Base-by-base conservation (phyloP, 257 asterid species). In the Lantana camara region DNA sequence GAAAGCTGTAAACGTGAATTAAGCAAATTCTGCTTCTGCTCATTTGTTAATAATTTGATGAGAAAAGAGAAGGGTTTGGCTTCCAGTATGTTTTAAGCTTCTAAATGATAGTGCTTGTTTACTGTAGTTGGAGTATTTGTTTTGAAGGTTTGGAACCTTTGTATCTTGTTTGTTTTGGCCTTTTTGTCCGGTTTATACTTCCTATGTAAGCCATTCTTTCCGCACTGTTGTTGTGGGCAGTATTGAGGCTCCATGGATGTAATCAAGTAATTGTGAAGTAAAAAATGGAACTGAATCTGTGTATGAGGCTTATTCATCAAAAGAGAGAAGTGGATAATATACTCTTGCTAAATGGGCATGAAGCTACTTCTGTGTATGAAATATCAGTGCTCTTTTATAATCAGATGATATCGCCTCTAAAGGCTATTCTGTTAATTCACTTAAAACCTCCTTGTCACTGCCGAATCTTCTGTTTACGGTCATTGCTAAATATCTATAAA, bases 21-120 rank as follows among this genome's bases (percentile, higher is more conserved):
- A 49, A 51, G 52, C 20, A 22, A n/a, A 37, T 58, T 64, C 50
- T 34, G 68, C 64, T 68, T 68, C 63, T 30, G 59, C 29, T 56
- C 40, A 9, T 47, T 51, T 51, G 24, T 35, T 51, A 52, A 17
- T 57, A 41, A 45, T 41, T 29, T 19, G 32, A 48, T 45, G 67
- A 47, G 17, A 41, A 60, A 13, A 27, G 49, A 34, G 68, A 52
- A 44, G 37, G 49, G 32, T 20, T 61, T 55, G 63, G 58, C 42
- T 29, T 53, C 29, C 55, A 9, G 38, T 58, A 14, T 29, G 11
- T 50, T 15, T 10, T 56, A 9, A 16, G 12, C 20, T 9, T 40
- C 64, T 47, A 12, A 27, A 56, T 24, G 60, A 24, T 42, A 13
- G 46, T 42, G 35, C 7, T 16, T 55, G 20, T n/a, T 29, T 50